Conservation (phyloP, 371 early-diverging fungal species). For the Mortierella sp. region DNA sequence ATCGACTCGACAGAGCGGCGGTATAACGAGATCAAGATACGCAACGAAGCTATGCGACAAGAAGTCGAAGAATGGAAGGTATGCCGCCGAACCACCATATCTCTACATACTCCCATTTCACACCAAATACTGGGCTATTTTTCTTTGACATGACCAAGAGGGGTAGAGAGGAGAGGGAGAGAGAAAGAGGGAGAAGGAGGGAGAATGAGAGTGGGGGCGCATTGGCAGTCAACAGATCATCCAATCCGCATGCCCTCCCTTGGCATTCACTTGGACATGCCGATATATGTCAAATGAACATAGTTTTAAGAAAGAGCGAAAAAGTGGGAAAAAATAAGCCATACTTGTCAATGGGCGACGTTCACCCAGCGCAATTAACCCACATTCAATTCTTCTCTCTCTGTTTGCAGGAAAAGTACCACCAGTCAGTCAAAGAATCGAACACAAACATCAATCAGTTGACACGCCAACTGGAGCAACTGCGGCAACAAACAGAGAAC, state of each 20-base stretch:
- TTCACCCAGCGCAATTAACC: background rate
- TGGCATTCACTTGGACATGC: background rate
- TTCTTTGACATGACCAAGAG: background rate
- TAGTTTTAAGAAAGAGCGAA: background rate
- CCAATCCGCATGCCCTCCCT: background rate
- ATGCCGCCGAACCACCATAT: conserved; percentile 14
- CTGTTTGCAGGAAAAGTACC: conserved; percentile 61
- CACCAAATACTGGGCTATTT: background rate
- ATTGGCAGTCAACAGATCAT: conserved; percentile 10
- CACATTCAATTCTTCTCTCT: background rate
- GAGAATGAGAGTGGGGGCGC: background rate
- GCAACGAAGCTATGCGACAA: conserved; percentile 66
- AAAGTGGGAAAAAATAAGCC: no score
- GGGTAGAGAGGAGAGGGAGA: background rate
- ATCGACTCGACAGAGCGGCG: conserved; percentile 71
- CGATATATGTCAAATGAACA: background rate
- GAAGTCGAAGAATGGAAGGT: conserved; percentile 88
- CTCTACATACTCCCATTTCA: background rate
- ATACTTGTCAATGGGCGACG: background rate
- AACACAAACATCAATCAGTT: conserved; percentile 74
- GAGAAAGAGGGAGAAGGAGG: background rate
- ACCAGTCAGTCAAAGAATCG: conserved; percentile 67
- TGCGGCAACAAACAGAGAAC: conserved; percentile 79
- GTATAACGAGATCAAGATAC: conserved; percentile 71
- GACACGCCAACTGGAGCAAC: conserved; percentile 82